Evolutionary conservation across 1,284 basidiomycete species (phyloP).

Genomic region (Ceratobasidium sp.): DNA sequence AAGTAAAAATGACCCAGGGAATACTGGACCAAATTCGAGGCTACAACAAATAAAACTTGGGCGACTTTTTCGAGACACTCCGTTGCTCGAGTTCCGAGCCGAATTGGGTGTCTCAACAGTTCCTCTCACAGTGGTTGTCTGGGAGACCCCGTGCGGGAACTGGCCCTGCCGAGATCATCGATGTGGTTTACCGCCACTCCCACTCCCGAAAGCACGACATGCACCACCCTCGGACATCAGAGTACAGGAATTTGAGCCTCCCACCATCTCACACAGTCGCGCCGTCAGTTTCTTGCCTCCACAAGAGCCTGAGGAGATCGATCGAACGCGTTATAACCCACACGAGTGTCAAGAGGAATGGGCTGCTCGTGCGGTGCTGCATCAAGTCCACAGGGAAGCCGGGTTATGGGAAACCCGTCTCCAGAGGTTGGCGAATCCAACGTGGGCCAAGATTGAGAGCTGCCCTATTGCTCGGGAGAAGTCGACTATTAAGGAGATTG

Average conservation of each 20-base stretch:
- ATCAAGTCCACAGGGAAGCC: neutral
- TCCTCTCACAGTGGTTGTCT: neutral
- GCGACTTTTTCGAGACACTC: neutral
- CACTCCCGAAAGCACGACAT: neutral
- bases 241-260: neutral
- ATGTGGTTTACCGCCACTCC: neutral
- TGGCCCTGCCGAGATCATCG: neutral
- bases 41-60: constrained; percentile 2
- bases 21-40: no score
- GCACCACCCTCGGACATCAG: no score
- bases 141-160: neutral
- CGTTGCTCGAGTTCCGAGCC: neutral
- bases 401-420: neutral
- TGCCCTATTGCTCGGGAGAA: neutral
- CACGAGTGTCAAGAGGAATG: neutral
- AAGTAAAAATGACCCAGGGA: no score
- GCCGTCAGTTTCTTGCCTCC: neutral
- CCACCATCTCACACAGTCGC: neutral
- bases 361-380: neutral
- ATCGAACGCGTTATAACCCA: neutral
- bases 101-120: neutral
- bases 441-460: neutral
- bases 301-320: neutral
- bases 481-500: neutral
- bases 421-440: neutral